Evolutionary conservation across 768 basidiomycete species (phyloP), one percentile per base, ranked within the genome.

Genomic region (Fomitopsis serialis): DNA sequence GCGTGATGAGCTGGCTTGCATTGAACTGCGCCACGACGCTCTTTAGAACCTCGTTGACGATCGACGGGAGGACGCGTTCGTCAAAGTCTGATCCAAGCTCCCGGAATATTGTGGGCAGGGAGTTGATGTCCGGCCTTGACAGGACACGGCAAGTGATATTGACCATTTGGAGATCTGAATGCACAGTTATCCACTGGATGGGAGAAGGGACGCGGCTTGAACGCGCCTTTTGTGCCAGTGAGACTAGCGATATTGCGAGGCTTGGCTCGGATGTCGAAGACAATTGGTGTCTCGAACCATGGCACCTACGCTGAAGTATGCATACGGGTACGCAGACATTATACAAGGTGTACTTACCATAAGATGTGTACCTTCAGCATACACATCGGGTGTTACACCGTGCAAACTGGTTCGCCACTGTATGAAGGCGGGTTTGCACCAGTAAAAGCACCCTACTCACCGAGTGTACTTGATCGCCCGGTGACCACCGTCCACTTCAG

Each of bases 21-120:
- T 98, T 98, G 78, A 99, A 99, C 66, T 99, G 97, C 2, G 97
- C 97, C 4, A 98, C 95, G 29, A 98, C 96, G 60, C 92, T 92
- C 75, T 99, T 99, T 60, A 99, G 75, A 29, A 98, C 95, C 72
- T 99, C 96, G 67, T 96, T 96, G 51, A 96, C 94, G 61, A 97
- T 95, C 45, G 90, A 92, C 15, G 97, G 97, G 24, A 98, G 70
- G 1, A 97, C 94, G 42, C 97, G 82, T 74, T 99, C 97, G 72
- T 98, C 97, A 66, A 94, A 99, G 71, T 99, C 97, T 57, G 84
- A 82, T 22, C 97, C 97, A 34, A 99, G 83, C 64, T 99, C 95
- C 57, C 93, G 88, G 73, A 86, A 98, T 59, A 99, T 98, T 27
- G 78, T 82, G 25, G 97, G 90, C n/a, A 99, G 74, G 2, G 84